These are phyloP conservation scores for Cryptosporidium ryanae DNA, from an alignment of 169 alveolate genomes.

Conservation along the genomic window DNA sequence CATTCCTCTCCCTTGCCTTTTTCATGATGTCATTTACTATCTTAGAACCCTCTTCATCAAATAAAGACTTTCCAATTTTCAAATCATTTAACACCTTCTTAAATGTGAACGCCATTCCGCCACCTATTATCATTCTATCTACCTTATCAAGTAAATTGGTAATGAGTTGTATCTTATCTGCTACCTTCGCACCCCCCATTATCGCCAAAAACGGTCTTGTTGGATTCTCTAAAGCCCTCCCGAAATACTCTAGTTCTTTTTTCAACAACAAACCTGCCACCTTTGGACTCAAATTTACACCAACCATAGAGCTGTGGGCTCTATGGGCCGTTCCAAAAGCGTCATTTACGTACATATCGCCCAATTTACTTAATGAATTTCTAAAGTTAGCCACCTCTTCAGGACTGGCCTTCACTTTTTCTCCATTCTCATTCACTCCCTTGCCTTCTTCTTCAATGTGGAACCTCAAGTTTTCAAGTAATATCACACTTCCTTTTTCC, in stretches of 20 bases:
- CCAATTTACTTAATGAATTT: slow-evolving; percentile 90
- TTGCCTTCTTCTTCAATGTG: slow-evolving; percentile 98
- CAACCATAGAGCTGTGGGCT: slow-evolving; percentile 97
- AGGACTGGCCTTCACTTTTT: slow-evolving; percentile 89
- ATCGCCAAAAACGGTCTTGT: slow-evolving; percentile 94
- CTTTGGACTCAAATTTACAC: slow-evolving; percentile 88
- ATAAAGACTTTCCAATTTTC: slow-evolving; percentile 93
- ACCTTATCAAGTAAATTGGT: slow-evolving; percentile 92
- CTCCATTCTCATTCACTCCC: slow-evolving; percentile 92
- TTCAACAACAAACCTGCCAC: slow-evolving; percentile 96
- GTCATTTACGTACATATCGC: slow-evolving; percentile 96
- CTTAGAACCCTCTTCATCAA: slow-evolving; percentile 96
- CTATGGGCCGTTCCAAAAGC: slow-evolving; percentile 99
- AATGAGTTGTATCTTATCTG: slow-evolving; percentile 96
- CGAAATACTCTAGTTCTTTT: slow-evolving; percentile 95
- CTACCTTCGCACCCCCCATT: slow-evolving; percentile 98
- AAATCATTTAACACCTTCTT: slow-evolving; percentile 88
- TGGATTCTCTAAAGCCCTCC: slow-evolving; percentile 94
- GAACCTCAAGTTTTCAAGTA: slow-evolving; percentile 96
- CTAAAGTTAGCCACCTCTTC: slow-evolving; percentile 90
- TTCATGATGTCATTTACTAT: slow-evolving; percentile 93
- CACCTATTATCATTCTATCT: slow-evolving; percentile 96
- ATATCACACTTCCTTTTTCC: slow-evolving; percentile 88
- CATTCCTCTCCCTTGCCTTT: slow-evolving; percentile 91
- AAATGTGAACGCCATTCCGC: slow-evolving; percentile 99